Conservation (phyloP, 2,329 filamentous ascomycete genomes). For the Mycocentrospora acerina region DNA sequence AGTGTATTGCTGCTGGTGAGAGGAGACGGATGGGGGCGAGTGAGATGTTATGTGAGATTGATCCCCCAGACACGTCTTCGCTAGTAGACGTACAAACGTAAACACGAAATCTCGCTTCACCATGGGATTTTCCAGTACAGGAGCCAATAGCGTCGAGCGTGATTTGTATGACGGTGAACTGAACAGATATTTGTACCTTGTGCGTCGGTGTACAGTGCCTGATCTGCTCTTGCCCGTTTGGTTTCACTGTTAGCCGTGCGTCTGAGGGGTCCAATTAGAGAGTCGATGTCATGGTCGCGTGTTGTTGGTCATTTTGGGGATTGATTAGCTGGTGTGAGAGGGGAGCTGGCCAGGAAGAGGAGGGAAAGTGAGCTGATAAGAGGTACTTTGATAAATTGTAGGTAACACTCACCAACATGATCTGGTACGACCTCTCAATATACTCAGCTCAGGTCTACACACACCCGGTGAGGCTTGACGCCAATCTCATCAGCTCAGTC, state of each 20-base stretch:
- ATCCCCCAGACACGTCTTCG: no score
- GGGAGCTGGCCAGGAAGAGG: no score
- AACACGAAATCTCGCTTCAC: constrained; percentile 5
- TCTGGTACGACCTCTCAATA: no score
- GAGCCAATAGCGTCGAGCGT: constrained; percentile 8
- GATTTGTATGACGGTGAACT: constrained; percentile 7
- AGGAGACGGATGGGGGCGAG: constrained; percentile 3
- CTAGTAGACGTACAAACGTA: background rate
- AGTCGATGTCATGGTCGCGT: constrained; percentile 1
- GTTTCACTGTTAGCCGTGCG: constrained; percentile 3
- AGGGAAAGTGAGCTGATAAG: no score
- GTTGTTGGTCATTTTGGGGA: background rate
- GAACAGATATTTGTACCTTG: constrained; percentile 12
- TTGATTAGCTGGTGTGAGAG: no score
- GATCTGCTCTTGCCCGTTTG: constrained; percentile 3
- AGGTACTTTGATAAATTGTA: no score
- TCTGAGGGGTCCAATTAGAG: constrained; percentile 7
- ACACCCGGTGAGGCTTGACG: no score
- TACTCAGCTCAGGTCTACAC: no score
- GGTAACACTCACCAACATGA: no score
- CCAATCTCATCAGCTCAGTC: no score
- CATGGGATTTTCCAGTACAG: background rate
- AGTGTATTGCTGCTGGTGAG: constrained; percentile 5
- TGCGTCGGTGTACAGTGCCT: constrained; percentile 4
- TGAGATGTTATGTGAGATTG: constrained; percentile 6